These are phyloP conservation scores for Hyaloscypha bicolor DNA, from an alignment of 495 filamentous ascomycete species.

Conservation along the genomic window DNA sequence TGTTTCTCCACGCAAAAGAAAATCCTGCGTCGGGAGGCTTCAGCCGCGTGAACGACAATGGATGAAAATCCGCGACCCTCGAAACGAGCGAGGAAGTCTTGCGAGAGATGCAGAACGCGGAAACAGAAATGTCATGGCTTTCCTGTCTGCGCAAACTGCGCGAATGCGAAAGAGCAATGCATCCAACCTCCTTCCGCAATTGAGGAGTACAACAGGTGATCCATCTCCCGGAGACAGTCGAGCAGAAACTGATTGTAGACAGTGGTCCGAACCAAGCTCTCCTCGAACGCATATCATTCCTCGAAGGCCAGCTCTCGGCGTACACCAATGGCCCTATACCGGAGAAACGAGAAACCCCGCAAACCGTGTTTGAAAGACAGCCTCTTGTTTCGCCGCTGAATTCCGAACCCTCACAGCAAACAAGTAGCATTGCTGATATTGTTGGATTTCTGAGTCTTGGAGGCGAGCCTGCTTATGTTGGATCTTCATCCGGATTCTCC, in stretches of 20 bases:
- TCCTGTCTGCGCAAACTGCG: constrained; percentile 53
- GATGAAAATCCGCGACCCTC: constrained; percentile 39
- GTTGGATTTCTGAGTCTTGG: constrained; percentile 54
- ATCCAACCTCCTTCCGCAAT: constrained; percentile 52
- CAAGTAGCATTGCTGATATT: constrained; percentile 51
- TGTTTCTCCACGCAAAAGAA: constrained; percentile 21
- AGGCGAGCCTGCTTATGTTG: constrained; percentile 55
- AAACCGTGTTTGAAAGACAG: constrained; percentile 35
- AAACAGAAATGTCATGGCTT: constrained; percentile 49
- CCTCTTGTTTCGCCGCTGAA: constrained; percentile 34
- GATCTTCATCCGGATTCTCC: constrained; percentile 53
- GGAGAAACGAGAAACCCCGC: constrained; percentile 28
- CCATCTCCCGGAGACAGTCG: background rate
- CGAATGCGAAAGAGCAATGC: constrained; percentile 49
- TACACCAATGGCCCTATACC: constrained; percentile 30
- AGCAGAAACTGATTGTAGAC: constrained; percentile 9
- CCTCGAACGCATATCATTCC: constrained; percentile 49
- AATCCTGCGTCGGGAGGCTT: background rate
- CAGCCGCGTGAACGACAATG: constrained; percentile 14
- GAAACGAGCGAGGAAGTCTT: constrained; percentile 54
- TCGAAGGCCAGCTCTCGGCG: constrained; percentile 43
- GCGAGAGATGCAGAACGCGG: constrained; percentile 53
- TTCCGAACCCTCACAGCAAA: constrained; percentile 27
- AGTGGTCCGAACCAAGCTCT: constrained; percentile 49
- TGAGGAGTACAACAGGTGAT: constrained; percentile 46